Percentiles rank a stretch among this genome's conserved stretches.
phyloP scores from a whole-genome alignment of 371 early-diverging fungal species.

The Rhizopus delemar region DNA sequence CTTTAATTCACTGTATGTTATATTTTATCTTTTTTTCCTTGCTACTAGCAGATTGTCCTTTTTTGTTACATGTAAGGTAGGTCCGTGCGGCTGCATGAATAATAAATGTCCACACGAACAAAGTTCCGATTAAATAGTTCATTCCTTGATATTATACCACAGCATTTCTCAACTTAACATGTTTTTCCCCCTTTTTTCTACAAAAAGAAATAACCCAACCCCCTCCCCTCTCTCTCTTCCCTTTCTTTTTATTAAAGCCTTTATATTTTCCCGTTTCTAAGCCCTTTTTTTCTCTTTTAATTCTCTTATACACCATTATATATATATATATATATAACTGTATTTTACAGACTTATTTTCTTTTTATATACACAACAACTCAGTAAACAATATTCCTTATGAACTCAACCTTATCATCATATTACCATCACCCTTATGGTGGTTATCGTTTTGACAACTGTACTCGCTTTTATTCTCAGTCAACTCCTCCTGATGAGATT shows the following conservation, averaged over 20 bases:
- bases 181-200: slow-evolving; percentile 12
- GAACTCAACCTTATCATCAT: slow-evolving; percentile 24
- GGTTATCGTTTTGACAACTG: slow-evolving; percentile 28
- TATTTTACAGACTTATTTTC: background rate
- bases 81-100: slow-evolving; percentile 32
- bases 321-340: slow-evolving; percentile 1
- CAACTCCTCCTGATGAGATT: slow-evolving; percentile 20
- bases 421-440: slow-evolving; percentile 26
- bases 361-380: background rate
- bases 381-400: slow-evolving; percentile 2
- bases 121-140: slow-evolving; percentile 31
- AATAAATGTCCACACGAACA: slow-evolving; percentile 12
- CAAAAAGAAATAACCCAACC: slow-evolving; percentile 6
- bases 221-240: slow-evolving; percentile 4
- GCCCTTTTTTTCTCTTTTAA: background rate
- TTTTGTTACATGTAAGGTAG: slow-evolving; percentile 1
- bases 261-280: slow-evolving; percentile 3
- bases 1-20: background rate
- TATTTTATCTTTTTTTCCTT: background rate
- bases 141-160: slow-evolving; percentile 33
- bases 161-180: slow-evolving; percentile 18
- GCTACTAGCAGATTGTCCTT: background rate
- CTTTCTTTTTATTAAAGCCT: slow-evolving; percentile 4
- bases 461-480: slow-evolving; percentile 19
- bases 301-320: background rate